A percentile compares a stretch with the other conserved stretches of the same genome.
Evolutionary conservation across 345 rosid genomes (phyloP).

Genomic region (Sonneratia alba): DNA sequence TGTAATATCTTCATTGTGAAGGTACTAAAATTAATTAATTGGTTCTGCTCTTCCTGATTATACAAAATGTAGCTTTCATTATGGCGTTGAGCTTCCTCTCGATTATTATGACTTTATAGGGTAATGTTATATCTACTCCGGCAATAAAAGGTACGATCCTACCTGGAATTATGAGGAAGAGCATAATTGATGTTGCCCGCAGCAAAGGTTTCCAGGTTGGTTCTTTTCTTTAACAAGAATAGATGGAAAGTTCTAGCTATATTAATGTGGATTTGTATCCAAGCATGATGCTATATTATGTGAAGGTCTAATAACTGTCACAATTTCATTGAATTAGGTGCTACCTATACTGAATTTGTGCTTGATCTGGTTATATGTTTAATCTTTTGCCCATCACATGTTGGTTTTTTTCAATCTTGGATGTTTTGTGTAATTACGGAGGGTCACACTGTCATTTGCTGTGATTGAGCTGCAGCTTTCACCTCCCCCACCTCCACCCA

Average conservation of each 20-base stretch:
- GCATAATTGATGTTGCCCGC: constrained; percentile 80
- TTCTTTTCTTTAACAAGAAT: neutral
- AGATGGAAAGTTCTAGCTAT: neutral
- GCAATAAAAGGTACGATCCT: constrained; percentile 77
- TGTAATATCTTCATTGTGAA: constrained; percentile 85
- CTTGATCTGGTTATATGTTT: neutral
- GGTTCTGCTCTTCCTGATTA: neutral
- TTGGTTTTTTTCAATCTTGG: neutral
- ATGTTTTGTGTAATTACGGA: neutral
- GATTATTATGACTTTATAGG: constrained; percentile 23
- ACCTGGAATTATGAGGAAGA: constrained; percentile 88
- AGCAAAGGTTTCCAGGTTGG: constrained; percentile 60
- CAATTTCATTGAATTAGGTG: neutral
- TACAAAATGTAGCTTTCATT: neutral
- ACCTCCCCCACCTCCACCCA: too few species aligned
- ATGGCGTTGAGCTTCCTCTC: neutral
- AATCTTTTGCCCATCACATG: neutral
- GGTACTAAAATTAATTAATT: constrained; percentile 19
- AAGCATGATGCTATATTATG: neutral
- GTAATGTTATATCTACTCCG: constrained; percentile 59
- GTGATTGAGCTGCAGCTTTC: neutral
- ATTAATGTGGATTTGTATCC: neutral
- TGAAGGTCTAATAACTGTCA: too few species aligned
- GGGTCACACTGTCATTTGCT: neutral
- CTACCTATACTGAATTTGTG: neutral